Evolutionary conservation across 768 basidiomycete species (phyloP).

Genomic region (Xanthoconium purpureum): DNA sequence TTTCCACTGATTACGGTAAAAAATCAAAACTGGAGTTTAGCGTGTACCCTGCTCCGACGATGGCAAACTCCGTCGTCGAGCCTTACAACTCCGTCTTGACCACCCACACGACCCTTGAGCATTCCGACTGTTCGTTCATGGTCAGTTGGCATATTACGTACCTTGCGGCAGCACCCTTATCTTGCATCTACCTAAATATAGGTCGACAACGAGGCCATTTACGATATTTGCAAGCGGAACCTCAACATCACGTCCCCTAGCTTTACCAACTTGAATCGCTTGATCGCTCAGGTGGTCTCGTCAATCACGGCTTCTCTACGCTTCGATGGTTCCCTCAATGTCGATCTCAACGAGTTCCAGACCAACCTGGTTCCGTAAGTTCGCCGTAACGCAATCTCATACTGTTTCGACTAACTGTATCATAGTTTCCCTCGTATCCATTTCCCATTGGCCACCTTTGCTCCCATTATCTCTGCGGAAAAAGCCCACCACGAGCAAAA

Average conservation of each 20-base stretch:
- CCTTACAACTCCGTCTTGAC: conserved; percentile 97
- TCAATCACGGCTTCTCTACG: conserved; percentile 90
- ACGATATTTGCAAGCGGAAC: conserved; percentile 84
- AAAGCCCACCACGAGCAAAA: conserved; percentile 97
- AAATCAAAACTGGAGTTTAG: conserved; percentile 99
- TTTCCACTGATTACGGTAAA: conserved; percentile 97
- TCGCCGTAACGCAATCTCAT: not conserved
- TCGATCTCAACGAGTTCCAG: conserved; percentile 95
- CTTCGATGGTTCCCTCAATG: conserved; percentile 63
- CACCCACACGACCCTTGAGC: conserved; percentile 97
- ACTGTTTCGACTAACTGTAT: not conserved
- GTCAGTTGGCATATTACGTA: conserved; percentile 37
- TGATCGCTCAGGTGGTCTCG: conserved; percentile 98
- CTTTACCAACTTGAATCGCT: conserved; percentile 91
- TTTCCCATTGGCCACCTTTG: conserved; percentile 96
- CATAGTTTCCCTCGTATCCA: conserved; percentile 94
- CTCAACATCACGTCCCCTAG: conserved; percentile 83
- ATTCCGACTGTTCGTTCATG: conserved; percentile 99
- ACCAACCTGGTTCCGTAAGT: conserved; percentile 96
- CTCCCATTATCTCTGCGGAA: conserved; percentile 89
- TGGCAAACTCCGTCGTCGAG: conserved; percentile 94
- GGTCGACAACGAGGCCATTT: conserved; percentile 84
- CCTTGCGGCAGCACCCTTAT: conserved; percentile 2
- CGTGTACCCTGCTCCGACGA: conserved; percentile 90
- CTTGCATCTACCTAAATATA: conserved; percentile 17